A percentile compares a stretch with the other conserved stretches of the same genome.
Evolutionary conservation across 805 yeast genomes (phyloP).

Genomic region (Myxozyma kluyveri): DNA sequence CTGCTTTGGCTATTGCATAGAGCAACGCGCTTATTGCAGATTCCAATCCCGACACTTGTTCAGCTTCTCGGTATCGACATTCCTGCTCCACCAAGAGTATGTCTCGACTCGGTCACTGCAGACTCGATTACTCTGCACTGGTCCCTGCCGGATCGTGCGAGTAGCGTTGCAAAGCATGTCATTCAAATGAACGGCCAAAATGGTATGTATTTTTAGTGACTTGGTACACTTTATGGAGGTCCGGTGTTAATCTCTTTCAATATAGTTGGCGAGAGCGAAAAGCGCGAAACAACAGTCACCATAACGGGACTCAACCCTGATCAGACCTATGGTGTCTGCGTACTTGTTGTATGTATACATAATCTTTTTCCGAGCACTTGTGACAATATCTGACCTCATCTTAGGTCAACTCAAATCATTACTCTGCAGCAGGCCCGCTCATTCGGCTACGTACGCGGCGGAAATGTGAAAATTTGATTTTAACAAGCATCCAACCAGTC

Average conservation of each 20-base stretch:
- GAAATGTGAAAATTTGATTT: slow-evolving; percentile 32
- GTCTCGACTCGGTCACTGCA: slow-evolving; percentile 36
- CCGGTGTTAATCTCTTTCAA: no score
- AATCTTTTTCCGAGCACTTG: neutral
- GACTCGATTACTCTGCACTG: slow-evolving; percentile 38
- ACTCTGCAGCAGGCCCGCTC: slow-evolving; percentile 30
- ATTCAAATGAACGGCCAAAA: slow-evolving; percentile 39
- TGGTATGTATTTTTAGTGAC: slow-evolving; percentile 22
- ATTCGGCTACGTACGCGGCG: slow-evolving; percentile 35
- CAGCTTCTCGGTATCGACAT: slow-evolving; percentile 40
- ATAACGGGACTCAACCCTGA: slow-evolving; percentile 38
- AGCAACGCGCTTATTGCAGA: slow-evolving; percentile 37
- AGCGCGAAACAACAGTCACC: slow-evolving; percentile 37
- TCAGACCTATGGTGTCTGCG: slow-evolving; percentile 37
- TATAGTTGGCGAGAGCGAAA: slow-evolving; percentile 37
- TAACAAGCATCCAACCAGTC: slow-evolving; percentile 29
- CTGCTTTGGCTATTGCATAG: slow-evolving; percentile 39
- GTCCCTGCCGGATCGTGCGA: slow-evolving; percentile 37
- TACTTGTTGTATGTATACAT: slow-evolving; percentile 36
- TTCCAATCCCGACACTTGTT: slow-evolving; percentile 38
- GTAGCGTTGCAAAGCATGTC: slow-evolving; percentile 35
- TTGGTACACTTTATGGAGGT: neutral
- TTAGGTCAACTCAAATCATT: slow-evolving; percentile 28
- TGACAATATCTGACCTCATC: neutral
- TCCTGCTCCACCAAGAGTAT: slow-evolving; percentile 38